Evolutionary conservation across 2,329 filamentous ascomycete species (phyloP).

Genomic region (Alternaria sp.): DNA sequence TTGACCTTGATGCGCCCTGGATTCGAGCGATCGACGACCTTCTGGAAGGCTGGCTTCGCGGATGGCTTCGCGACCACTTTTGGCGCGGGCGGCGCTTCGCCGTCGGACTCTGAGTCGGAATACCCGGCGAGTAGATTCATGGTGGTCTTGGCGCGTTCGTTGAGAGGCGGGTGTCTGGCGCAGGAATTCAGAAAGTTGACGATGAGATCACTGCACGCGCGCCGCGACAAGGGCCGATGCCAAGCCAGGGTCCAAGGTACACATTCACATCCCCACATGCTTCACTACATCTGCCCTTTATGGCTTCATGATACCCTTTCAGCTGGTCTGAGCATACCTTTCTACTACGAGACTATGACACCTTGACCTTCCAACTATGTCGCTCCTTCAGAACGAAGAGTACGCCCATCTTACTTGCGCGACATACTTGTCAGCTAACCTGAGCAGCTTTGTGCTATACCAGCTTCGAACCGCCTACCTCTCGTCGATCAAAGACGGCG

Average conservation of each 20-base stretch:
- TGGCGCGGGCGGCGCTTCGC: slow-evolving; percentile 57
- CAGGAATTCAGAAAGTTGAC: slow-evolving; percentile 13
- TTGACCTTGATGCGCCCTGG: slow-evolving; percentile 85
- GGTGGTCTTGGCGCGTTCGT: slow-evolving; percentile 21
- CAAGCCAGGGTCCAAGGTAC: slow-evolving; percentile 30
- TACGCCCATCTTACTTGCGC: slow-evolving; percentile 32
- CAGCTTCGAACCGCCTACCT: slow-evolving; percentile 84
- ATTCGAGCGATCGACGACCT: slow-evolving; percentile 82
- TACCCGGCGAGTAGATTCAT: slow-evolving; percentile 83
- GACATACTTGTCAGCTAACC: slow-evolving; percentile 29
- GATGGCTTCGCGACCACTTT: slow-evolving; percentile 53
- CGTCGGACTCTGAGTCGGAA: slow-evolving; percentile 78
- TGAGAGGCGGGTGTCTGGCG: neutral
- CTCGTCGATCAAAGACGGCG: slow-evolving; percentile 80
- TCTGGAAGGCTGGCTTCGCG: slow-evolving; percentile 73
- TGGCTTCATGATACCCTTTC: slow-evolving; percentile 29
- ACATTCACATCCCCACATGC: slow-evolving; percentile 20
- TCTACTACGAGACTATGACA: slow-evolving; percentile 28
- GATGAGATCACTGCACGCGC: slow-evolving; percentile 25
- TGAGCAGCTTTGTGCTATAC: slow-evolving; percentile 77
- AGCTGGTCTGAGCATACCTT: slow-evolving; percentile 45
- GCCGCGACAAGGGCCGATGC: slow-evolving; percentile 26
- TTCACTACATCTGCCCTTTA: slow-evolving; percentile 8
- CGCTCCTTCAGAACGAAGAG: slow-evolving; percentile 58
- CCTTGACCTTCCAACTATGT: slow-evolving; percentile 44